These are phyloP conservation scores for Nemania serpens DNA, from an alignment of 2,329 filamentous ascomycete genomes.

Conservation along the genomic window DNA sequence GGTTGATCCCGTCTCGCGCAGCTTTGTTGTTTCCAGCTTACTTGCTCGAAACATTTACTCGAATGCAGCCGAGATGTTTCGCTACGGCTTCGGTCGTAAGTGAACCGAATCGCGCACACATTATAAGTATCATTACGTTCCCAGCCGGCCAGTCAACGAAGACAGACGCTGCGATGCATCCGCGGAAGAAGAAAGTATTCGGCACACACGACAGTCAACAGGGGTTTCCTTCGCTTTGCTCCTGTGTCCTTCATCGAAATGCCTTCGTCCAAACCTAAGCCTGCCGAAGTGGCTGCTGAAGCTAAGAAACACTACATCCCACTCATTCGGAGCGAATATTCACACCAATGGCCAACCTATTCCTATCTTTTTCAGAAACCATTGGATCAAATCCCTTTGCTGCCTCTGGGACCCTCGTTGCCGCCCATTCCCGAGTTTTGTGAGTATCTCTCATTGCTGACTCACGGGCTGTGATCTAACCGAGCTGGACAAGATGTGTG, in stretches of 20 bases:
- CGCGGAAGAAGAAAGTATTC: neutral
- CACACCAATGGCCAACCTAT: slow-evolving; percentile 57
- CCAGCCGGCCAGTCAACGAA: slow-evolving; percentile 5
- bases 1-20: slow-evolving; percentile 30
- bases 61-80: slow-evolving; percentile 27
- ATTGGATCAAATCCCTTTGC: slow-evolving; percentile 50
- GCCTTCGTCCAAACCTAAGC: slow-evolving; percentile 63
- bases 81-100: slow-evolving; percentile 22
- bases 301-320: slow-evolving; percentile 74
- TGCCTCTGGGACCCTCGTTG: slow-evolving; percentile 42
- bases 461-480: slow-evolving; percentile 26
- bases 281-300: slow-evolving; percentile 72
- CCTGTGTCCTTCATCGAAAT: slow-evolving; percentile 43
- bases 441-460: slow-evolving; percentile 32
- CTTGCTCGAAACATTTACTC: slow-evolving; percentile 23
- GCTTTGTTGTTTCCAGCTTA: slow-evolving; percentile 21
- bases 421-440: slow-evolving; percentile 52
- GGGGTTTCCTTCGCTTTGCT: slow-evolving; percentile 23
- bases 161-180: slow-evolving; percentile 7
- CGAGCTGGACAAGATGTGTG: slow-evolving; percentile 49
- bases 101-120: slow-evolving; percentile 11
- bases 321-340: slow-evolving; percentile 62
- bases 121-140: slow-evolving; percentile 22
- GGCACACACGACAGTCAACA: slow-evolving; percentile 3
- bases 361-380: slow-evolving; percentile 63